Evolutionary conservation across 805 yeast species (phyloP).

Genomic region (Priceomyces fermenticarens): DNA sequence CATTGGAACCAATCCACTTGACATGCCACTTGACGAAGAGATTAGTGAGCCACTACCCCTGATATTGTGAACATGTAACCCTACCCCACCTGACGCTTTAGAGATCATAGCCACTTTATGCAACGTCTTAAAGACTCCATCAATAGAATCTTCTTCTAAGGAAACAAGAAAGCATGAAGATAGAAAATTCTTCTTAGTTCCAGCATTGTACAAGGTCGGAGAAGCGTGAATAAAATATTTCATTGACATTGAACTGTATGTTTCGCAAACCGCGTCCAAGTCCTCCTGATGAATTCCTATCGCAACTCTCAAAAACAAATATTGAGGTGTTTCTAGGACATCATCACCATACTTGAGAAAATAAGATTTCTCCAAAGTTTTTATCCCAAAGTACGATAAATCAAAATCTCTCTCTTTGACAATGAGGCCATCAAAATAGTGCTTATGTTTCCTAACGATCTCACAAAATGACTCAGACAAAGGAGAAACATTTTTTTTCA

Average conservation of each 20-base stretch:
- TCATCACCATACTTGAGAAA: slow-evolving; percentile 52
- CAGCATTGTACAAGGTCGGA: slow-evolving; percentile 92
- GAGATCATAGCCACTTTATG: slow-evolving; percentile 88
- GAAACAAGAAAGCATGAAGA: slow-evolving; percentile 91
- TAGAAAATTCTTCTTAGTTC: slow-evolving; percentile 79
- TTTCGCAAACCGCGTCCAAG: slow-evolving; percentile 65
- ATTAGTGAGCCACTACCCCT: slow-evolving; percentile 85
- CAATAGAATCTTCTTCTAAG: slow-evolving; percentile 92
- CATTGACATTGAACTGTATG: slow-evolving; percentile 83
- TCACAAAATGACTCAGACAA: slow-evolving; percentile 64
- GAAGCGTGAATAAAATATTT: slow-evolving; percentile 92
- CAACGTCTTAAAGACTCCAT: slow-evolving; percentile 88
- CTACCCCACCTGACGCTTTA: slow-evolving; percentile 95
- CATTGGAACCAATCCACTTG: slow-evolving; percentile 96
- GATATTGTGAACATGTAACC: slow-evolving; percentile 83
- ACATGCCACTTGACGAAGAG: slow-evolving; percentile 88
- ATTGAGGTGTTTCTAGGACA: slow-evolving; percentile 92
- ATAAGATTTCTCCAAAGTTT: slow-evolving; percentile 88
- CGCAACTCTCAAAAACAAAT: slow-evolving; percentile 84
- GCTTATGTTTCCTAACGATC: slow-evolving; percentile 61
- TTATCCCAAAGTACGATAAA: slow-evolving; percentile 84
- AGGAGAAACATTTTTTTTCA: slow-evolving; percentile 45
- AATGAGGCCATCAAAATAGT: slow-evolving; percentile 68
- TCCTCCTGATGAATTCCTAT: slow-evolving; percentile 81
- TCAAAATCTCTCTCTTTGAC: slow-evolving; percentile 74